Evolutionary conservation across 2,329 filamentous ascomycete genomes (phyloP).

Genomic region (Pseudonectria foliicola): DNA sequence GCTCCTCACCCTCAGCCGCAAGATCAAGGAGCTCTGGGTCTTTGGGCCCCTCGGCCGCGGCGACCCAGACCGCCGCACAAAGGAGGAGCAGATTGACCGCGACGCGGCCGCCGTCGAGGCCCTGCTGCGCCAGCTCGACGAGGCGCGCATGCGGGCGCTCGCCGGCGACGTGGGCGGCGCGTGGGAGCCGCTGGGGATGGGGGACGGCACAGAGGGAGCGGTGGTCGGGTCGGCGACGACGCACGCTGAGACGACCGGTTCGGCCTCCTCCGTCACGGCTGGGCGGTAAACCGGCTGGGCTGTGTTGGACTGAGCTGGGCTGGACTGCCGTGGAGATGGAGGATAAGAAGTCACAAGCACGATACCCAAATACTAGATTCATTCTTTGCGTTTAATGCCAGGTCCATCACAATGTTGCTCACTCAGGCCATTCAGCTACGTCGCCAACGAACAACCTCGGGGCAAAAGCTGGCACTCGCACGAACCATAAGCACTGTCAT

Average conservation of each 20-base stretch:
- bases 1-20: constrained; percentile 35
- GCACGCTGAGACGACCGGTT: neutral
- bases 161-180: constrained; percentile 30
- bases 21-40: constrained; percentile 40
- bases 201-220: too few species aligned
- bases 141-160: constrained; percentile 24
- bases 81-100: constrained; percentile 29
- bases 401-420: too few species aligned
- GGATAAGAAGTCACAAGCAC: too few species aligned
- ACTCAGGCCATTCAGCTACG: too few species aligned
- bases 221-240: too few species aligned
- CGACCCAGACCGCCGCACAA: constrained; percentile 27
- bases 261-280: neutral
- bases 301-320: too few species aligned
- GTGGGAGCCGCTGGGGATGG: constrained; percentile 25
- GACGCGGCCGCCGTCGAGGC: constrained; percentile 29
- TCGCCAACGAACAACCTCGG: too few species aligned
- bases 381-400: too few species aligned
- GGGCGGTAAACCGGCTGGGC: neutral
- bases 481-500: too few species aligned
- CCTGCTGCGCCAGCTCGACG: constrained; percentile 30
- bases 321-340: too few species aligned
- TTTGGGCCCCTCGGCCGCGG: constrained; percentile 34
- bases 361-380: too few species aligned
- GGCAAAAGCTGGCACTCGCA: too few species aligned